Percentiles rank a stretch among this genome's conserved stretches.
phyloP scores from a whole-genome alignment of 2,329 filamentous ascomycete species.

The Ambrosiella beaveri region DNA sequence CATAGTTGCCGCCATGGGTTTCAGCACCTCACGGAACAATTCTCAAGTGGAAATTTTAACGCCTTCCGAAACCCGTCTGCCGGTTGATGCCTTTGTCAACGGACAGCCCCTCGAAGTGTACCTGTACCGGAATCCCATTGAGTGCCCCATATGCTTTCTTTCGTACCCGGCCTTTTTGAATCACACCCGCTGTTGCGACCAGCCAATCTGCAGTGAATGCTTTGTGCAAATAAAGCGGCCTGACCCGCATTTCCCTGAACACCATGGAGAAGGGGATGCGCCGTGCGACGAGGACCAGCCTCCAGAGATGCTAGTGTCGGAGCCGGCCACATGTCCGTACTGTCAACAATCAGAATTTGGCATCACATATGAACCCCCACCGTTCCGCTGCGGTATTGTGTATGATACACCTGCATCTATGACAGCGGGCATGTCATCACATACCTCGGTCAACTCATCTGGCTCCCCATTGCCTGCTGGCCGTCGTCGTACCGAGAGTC shows the following conservation, averaged over 20 bases:
- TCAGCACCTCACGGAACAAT: slow-evolving; percentile 50
- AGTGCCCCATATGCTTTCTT: slow-evolving; percentile 93
- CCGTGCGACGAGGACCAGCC: slow-evolving; percentile 20
- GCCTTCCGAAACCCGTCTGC: slow-evolving; percentile 63
- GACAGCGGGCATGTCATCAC: slow-evolving; percentile 72
- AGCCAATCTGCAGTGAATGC: slow-evolving; percentile 93
- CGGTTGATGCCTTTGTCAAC: slow-evolving; percentile 74
- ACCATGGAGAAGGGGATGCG: slow-evolving; percentile 34
- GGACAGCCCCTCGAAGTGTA: slow-evolving; percentile 88
- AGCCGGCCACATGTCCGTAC: slow-evolving; percentile 84
- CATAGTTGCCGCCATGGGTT: slow-evolving; percentile 59
- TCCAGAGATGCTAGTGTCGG: slow-evolving; percentile 59
- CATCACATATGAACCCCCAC: slow-evolving; percentile 80
- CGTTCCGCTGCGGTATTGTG: slow-evolving; percentile 67
- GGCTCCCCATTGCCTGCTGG: slow-evolving; percentile 24
- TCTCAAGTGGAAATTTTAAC: slow-evolving; percentile 49
- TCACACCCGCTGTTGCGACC: slow-evolving; percentile 84
- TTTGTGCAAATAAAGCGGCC: slow-evolving; percentile 96
- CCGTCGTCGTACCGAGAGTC: slow-evolving; percentile 34
- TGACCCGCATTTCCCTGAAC: slow-evolving; percentile 78
- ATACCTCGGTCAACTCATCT: slow-evolving; percentile 55
- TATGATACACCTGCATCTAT: slow-evolving; percentile 28
- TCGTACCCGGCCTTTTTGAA: slow-evolving; percentile 93
- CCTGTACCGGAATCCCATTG: slow-evolving; percentile 74
- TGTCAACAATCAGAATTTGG: slow-evolving; percentile 92